phyloP scores from a whole-genome alignment of 2,329 filamentous ascomycete species.

The Chaetomiaceae sp. region DNA sequence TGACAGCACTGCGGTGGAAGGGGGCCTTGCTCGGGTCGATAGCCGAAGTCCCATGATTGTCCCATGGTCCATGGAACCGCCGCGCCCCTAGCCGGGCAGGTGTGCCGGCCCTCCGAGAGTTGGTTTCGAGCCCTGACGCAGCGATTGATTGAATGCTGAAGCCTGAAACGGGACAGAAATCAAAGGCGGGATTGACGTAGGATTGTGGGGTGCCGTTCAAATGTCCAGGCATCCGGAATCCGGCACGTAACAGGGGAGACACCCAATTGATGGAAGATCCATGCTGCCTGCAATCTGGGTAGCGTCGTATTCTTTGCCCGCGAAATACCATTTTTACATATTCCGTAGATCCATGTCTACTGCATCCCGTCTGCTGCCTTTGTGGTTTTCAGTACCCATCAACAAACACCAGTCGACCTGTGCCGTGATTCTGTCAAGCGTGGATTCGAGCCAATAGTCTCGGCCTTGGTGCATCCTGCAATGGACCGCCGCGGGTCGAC shows the following conservation, averaged over 20 bases:
- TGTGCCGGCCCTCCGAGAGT: too few relatives aligned
- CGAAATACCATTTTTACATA: not conserved
- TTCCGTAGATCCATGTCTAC: too few relatives aligned
- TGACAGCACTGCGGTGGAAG: too few relatives aligned
- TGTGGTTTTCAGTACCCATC: not conserved
- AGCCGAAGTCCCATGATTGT: not conserved
- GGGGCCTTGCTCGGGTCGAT: not conserved
- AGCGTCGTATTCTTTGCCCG: not conserved
- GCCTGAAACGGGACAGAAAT: constrained; percentile 8
- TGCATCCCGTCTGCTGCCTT: not conserved
- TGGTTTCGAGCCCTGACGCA: too few relatives aligned
- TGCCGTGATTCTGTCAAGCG: not conserved
- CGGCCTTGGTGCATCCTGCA: constrained; percentile 1
- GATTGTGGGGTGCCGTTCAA: constrained; percentile 6
- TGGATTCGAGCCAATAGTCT: not conserved
- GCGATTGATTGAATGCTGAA: too few relatives aligned
- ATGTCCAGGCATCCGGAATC: constrained; percentile 15
- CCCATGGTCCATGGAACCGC: too few relatives aligned
- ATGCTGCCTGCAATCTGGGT: not conserved
- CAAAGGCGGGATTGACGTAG: not conserved
- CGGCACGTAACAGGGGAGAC: constrained; percentile 13
- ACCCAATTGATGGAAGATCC: constrained; percentile 15
- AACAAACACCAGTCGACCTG: not conserved
- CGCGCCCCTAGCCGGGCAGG: too few relatives aligned
- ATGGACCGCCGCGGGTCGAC: constrained; percentile 5